Evolutionary conservation across 176 grass and related monocot species (phyloP).

Genomic region (Oryza punctata): DNA sequence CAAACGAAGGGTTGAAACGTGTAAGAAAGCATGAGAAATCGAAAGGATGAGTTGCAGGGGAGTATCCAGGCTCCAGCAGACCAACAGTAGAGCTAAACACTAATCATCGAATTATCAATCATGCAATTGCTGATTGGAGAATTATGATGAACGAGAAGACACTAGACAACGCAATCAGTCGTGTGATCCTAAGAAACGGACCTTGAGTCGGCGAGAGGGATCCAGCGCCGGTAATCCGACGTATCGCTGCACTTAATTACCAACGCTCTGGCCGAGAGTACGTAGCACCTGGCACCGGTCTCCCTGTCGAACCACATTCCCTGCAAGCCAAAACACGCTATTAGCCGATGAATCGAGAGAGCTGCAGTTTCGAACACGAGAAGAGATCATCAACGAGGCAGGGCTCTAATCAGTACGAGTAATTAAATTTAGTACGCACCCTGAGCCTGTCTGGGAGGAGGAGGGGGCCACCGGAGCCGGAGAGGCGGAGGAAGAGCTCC

Average conservation of each 20-base stretch:
- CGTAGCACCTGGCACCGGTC: conserved; percentile 54
- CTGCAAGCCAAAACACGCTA: conserved; percentile 2
- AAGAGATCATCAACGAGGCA: no score
- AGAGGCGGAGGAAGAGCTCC: conserved; percentile 46
- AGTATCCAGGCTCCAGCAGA: no score
- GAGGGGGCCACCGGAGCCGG: not conserved
- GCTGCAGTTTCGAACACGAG: no score
- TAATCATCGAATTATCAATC: no score
- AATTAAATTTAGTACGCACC: not conserved
- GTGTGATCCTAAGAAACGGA: not conserved
- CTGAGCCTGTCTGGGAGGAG: conserved; percentile 19
- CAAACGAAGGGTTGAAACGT: no score
- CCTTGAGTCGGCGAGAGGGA: conserved; percentile 56
- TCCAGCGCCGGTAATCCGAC: conserved; percentile 61
- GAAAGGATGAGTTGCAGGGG: no score
- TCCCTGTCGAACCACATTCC: conserved; percentile 54
- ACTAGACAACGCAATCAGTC: no score
- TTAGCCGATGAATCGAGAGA: not conserved
- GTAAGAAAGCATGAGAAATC: no score
- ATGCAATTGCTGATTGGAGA: no score
- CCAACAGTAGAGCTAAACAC: no score
- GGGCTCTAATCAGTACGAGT: no score
- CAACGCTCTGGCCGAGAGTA: conserved; percentile 57
- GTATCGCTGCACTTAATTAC: conserved; percentile 31
- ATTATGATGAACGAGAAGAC: no score